Conservation (phyloP, 106 monocot genomes). For the Dendrobium huoshanense region DNA sequence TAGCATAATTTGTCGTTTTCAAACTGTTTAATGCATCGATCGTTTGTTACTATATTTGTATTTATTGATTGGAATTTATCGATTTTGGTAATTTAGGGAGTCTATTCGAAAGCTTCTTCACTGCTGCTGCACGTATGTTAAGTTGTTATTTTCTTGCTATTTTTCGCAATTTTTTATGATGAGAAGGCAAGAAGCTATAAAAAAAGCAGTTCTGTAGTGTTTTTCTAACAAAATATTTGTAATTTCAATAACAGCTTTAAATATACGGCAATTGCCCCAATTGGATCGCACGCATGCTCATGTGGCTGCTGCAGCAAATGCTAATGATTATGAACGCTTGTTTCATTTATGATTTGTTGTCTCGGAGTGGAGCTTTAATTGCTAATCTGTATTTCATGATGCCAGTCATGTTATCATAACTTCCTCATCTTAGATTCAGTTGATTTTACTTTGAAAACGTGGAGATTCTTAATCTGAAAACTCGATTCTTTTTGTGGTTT, state of each 20-base stretch:
- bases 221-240: too few species aligned
- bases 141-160: too few species aligned
- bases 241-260: too few species aligned
- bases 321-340: background rate
- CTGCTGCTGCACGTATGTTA: too few species aligned
- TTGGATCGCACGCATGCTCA: background rate
- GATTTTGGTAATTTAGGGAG: background rate
- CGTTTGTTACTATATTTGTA: background rate
- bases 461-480: background rate
- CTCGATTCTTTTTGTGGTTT: background rate
- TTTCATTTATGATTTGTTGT: background rate
- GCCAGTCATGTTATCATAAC: background rate
- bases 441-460: background rate
- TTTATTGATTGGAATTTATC: background rate
- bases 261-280: too few species aligned
- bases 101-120: background rate
- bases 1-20: background rate
- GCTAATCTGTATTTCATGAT: background rate
- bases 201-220: too few species aligned
- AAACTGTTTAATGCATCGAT: background rate
- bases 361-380: background rate
- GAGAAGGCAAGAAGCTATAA: too few species aligned
- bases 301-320: background rate
- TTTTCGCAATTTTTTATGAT: too few species aligned
- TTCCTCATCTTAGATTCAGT: background rate